phyloP scores from a whole-genome alignment of 768 basidiomycete genomes.

The Boletus bicolor region DNA sequence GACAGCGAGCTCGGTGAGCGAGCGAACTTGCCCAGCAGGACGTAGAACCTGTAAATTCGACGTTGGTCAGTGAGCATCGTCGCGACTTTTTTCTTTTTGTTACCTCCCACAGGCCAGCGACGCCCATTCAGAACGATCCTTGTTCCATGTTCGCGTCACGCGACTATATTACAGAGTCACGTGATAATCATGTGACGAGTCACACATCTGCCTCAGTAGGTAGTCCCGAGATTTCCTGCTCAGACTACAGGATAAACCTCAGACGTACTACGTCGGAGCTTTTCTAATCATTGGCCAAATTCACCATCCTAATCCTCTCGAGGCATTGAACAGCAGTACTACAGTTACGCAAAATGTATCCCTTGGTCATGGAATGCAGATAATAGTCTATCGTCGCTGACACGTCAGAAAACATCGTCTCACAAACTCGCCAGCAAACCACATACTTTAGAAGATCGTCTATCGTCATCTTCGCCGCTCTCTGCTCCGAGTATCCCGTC shows the following conservation, averaged over 20 bases:
- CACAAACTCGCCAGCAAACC: neutral
- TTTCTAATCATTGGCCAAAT: no score
- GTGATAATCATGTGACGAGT: neutral
- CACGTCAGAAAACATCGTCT: neutral
- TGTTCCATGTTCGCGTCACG: slow-evolving; percentile 1
- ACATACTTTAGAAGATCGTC: slow-evolving; percentile 87
- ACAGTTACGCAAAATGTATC: slow-evolving; percentile 60
- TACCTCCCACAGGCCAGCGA: slow-evolving; percentile 52
- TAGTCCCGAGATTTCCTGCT: no score
- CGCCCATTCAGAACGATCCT: slow-evolving; percentile 36
- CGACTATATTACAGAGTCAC: slow-evolving; percentile 6
- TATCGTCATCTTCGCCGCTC: slow-evolving; percentile 91
- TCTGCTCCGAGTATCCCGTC: slow-evolving; percentile 67
- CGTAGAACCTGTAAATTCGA: slow-evolving; percentile 49
- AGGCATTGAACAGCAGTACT: neutral
- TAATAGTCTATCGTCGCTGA: slow-evolving; percentile 46
- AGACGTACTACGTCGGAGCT: no score
- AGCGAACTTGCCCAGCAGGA: slow-evolving; percentile 68
- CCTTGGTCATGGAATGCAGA: slow-evolving; percentile 71
- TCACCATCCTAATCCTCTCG: neutral
- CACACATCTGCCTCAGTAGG: no score
- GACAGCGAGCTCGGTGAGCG: slow-evolving; percentile 73
- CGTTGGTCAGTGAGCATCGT: slow-evolving; percentile 12
- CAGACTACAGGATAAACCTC: no score
- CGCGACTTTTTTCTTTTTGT: neutral